Base-by-base conservation (phyloP, 2,329 filamentous ascomycete genomes). In the Dothistroma septosporum region DNA sequence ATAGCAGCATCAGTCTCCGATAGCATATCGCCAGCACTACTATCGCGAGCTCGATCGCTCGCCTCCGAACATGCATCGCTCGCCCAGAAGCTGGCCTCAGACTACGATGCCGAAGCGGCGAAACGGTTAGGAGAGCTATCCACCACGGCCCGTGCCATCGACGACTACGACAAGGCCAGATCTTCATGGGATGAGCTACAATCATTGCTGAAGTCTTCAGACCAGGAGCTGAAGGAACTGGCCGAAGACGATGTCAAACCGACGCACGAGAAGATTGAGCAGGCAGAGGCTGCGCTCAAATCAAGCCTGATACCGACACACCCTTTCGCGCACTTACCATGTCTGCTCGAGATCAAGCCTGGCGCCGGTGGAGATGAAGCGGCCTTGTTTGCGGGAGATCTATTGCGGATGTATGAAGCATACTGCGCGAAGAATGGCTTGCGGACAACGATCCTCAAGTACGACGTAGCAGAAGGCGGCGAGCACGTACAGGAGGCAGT, bases 341-440 rank as follows among this genome's bases (percentile, higher is more conserved):
- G 93, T 75, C 83, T 99, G 64, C 78, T 99, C 47, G 94, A 99
- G 77, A 89, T 99, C 61, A 85, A 92, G 0, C 94, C 94, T 0
- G 94, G 94, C 0, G 92, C 92, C 0, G 94, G 94, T 41, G 94
- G 94, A 1, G 87, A 91, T 60, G 94, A 99, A 77, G 92, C 93
- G 2, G 87, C 91, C 0, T 86, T 96, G 64, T 99, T 99, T 69
- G 91, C 92, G 12, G 89, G 90, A 58, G 87, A 94, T 56, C 77
- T 99, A 7, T 85, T 96, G 68, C 86, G 87, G 67, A 97, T 99
- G 94, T 99, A 99, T 77, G 84, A 86, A 65, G 79, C 80, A 0
- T 92, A 92, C 70, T 96, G 92, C 76, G 78, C 83, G 53, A 84
- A 87, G 6, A 82, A 83, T 50, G 87, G 87, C 2, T 83, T 91